These are phyloP conservation scores for Sporothrix pseudoabietina DNA, from an alignment of 2,329 filamentous ascomycete genomes.

Conservation along the genomic window DNA sequence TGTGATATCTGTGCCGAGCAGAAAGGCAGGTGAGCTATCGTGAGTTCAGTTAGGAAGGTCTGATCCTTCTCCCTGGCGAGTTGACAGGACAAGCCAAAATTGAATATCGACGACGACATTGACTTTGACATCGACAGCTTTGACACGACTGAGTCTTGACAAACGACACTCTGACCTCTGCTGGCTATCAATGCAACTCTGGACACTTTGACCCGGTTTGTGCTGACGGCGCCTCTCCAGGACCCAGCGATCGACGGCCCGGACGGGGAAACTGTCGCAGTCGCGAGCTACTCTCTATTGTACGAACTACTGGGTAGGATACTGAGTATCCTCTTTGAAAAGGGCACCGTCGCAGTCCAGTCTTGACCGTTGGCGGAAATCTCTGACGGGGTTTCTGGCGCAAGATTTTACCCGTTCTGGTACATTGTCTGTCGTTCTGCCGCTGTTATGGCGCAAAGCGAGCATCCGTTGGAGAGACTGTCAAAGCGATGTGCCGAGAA, in stretches of 20 bases:
- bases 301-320: too few relatives aligned
- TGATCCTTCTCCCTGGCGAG: not conserved
- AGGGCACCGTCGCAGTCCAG: not conserved
- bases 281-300: not conserved
- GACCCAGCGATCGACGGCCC: slow-evolving; percentile 16
- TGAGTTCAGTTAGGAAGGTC: not conserved
- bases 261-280: slow-evolving; percentile 16
- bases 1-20: not conserved
- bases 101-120: not conserved
- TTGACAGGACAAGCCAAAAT: not conserved
- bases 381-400: slow-evolving; percentile 1
- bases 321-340: too few relatives aligned
- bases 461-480: not conserved
- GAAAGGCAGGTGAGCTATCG: not conserved
- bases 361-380: not conserved
- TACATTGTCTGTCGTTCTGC: not conserved
- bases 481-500: slow-evolving; percentile 7
- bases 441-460: not conserved
- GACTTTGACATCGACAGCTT: too few relatives aligned
- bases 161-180: not conserved
- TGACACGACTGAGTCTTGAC: not conserved
- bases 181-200: not conserved
- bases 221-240: not conserved
- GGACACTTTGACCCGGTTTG: not conserved
- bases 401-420: slow-evolving; percentile 18